Evolutionary conservation across 192 early-diverging fungal genomes (phyloP), one percentile per base, ranked within the genome.

Genomic region (Entomortierella chlamydospora): DNA sequence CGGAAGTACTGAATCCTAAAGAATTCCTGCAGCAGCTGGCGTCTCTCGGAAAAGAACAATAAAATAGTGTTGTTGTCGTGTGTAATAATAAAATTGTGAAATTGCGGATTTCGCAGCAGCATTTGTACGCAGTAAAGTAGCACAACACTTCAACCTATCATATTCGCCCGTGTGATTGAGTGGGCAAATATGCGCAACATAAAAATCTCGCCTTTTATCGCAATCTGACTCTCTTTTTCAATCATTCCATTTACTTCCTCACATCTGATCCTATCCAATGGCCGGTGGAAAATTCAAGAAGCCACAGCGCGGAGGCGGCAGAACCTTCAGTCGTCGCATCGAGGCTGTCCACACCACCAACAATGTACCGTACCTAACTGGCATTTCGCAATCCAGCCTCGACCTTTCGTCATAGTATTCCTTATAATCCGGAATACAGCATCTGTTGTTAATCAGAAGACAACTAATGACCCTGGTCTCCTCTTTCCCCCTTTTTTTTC

Each of bases 1-100:
- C 97, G 0, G 95, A 97, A 49, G 87, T 99, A 61, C 51, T 95
- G 64, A 94, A 90, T 39, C 88, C 98, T 5, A 87, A 88, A 15
- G 80, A 83, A 55, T 98, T 98, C 80, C 68, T 99, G 66, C 68
- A 87, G 56, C 95, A 98, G 81, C 83, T 99, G 17, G 82, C 89
- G 31, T 69, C 66, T 13, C 86, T 99, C 22, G 94, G 91, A 54
- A 79, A 65, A 58, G 62, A 65, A 50, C 76, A 70, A 55, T 79
- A 51, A 41, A 51, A 12, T 47, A 41, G 39, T 20, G 15, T 47
- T 3, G 4, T 47, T 47, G 12, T 47, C n/a, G 34, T 37, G 10
- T 10, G 10, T 7, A 37, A 37, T 37, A 37, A 37, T 37, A 37
- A 37, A 37, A 37, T 37, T 50, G 1, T 53, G 18, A 39, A 45